Evolutionary conservation across 495 filamentous ascomycete genomes (phyloP), one percentile per base, ranked within the genome.

Genomic region (Annulohypoxylon bovei): DNA sequence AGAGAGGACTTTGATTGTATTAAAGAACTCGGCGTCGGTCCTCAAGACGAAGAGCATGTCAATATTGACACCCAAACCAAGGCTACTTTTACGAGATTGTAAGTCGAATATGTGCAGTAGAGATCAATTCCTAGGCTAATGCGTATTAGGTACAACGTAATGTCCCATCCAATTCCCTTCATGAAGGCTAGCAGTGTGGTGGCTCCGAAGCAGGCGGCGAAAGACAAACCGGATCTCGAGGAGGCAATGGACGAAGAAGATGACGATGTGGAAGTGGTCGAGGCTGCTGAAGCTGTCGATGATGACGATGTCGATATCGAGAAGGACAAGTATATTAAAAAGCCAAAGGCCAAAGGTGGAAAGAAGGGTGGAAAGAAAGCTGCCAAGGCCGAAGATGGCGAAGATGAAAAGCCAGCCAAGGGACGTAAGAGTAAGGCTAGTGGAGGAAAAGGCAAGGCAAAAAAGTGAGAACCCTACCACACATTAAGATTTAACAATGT

Each of bases 271-370:
- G 90, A 89, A 37, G 83, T 87, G 6, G 80, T 87, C 23, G 85
- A 89, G 32, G 58, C 40, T 3, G 70, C 25, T 16, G 70, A 72
- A 25, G 70, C 27, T 4, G 89, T 87, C 50, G 87, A 88, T 50
- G 91, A 89, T 1, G 90, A 93, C 22, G 87, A 91, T 55, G 77
- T 89, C 39, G 93, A 97, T 75, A 76, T 98, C 23, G 91, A 89
- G 73, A 97, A 95, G 77, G 96, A 98, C 77, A 98, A 98, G 77
- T 98, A 97, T 78, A 92, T 98, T 76, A 97, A 95, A 79, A 84
- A 89, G 74, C 91, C 94, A 8, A 97, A 97, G 83, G 82, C 82
- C 47, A 87, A 85, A 74, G 68, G 74, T 25, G 76, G 80, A n/a
- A 77, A 78, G 42, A 87, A 82, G 69, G 91, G 88, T 66, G 80